Base-by-base conservation (phyloP, 2,329 filamentous ascomycete genomes). In the Fusarium sp. region DNA sequence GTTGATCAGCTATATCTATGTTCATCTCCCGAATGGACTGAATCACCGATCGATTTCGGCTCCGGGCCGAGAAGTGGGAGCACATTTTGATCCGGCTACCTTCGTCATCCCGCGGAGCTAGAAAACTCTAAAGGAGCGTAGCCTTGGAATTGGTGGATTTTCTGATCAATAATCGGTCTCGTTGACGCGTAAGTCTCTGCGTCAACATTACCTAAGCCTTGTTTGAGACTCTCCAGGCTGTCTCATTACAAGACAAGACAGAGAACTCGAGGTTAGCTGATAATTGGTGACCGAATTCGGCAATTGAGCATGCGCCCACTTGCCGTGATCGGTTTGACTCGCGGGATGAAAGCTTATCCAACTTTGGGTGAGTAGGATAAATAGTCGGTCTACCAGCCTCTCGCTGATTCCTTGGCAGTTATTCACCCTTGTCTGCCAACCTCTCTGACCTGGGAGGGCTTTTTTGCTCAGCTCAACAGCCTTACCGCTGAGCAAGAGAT, bases 41-140 rank as follows among this genome's bases (percentile, higher is more conserved):
- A 54, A 23, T 12, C 8, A 32, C 64, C 63, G 64, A 67, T 45
- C 44, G 38, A 67, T 67, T 41, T 56, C 56, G 64, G 63, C 20
- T 65, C 40, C 27, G 45, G 48, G 44, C 50, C 44, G 50, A 41
- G 64, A 41, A 37, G 49, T 63, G 64, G 64, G 63, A 53, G 49
- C 48, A 20, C 37, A 30, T 46, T 11, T 18, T 30, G 55, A 50
- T 32, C 63, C 49, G 60, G 20, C 15, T 20, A 67, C 14, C 18
- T 18, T 67, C 64, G 64, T 67, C 63, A 68, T 67, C 27, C 56
- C 38, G 27, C 0, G 3, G 15, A 12, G 13, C 64, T 67, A 63
- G 53, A 15, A 38, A 56, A 67, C n/a, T 55, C 38, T 27, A 56
- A 38, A 17, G 5, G 9, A 26, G 30, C 6, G 42, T 60, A 60